These are phyloP conservation scores for Musa troglodytarum DNA, from an alignment of 176 grass and related monocot genomes.

Conservation along the genomic window DNA sequence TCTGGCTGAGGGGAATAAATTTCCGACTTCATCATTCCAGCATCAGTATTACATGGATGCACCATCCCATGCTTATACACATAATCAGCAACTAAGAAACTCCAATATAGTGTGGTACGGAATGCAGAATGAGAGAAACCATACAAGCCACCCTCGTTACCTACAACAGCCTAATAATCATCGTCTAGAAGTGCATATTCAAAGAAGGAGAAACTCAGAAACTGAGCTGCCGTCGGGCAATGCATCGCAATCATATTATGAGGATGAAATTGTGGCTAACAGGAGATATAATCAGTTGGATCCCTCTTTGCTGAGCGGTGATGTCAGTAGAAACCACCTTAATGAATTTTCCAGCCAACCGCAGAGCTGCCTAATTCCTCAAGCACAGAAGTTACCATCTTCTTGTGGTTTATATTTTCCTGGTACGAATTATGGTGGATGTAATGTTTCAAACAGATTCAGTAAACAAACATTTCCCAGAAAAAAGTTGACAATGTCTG, in stretches of 20 bases:
- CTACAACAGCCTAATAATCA: slow-evolving; percentile 30
- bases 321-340: slow-evolving; percentile 21
- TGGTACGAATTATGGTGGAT: slow-evolving; percentile 1
- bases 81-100: slow-evolving; percentile 23
- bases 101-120: slow-evolving; percentile 30
- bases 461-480: slow-evolving; percentile 15
- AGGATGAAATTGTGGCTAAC: slow-evolving; percentile 20
- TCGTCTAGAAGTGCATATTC: slow-evolving; percentile 24
- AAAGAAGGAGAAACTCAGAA: slow-evolving; percentile 24
- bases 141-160: slow-evolving; percentile 21
- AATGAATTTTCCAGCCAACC: slow-evolving; percentile 25
- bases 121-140: slow-evolving; percentile 25
- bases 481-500: slow-evolving; percentile 23
- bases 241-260: slow-evolving; percentile 12
- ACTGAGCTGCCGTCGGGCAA: neutral
- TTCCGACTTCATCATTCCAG: slow-evolving; percentile 5
- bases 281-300: slow-evolving; percentile 20
- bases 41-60: slow-evolving; percentile 28
- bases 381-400: slow-evolving; percentile 23
- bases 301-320: slow-evolving; percentile 19
- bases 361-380: slow-evolving; percentile 19
- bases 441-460: slow-evolving; percentile 20
- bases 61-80: slow-evolving; percentile 18
- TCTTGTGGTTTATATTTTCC: slow-evolving; percentile 9
- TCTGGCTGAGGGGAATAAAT: neutral